phyloP scores from a whole-genome alignment of 768 basidiomycete genomes.

The Calocybe indica region DNA sequence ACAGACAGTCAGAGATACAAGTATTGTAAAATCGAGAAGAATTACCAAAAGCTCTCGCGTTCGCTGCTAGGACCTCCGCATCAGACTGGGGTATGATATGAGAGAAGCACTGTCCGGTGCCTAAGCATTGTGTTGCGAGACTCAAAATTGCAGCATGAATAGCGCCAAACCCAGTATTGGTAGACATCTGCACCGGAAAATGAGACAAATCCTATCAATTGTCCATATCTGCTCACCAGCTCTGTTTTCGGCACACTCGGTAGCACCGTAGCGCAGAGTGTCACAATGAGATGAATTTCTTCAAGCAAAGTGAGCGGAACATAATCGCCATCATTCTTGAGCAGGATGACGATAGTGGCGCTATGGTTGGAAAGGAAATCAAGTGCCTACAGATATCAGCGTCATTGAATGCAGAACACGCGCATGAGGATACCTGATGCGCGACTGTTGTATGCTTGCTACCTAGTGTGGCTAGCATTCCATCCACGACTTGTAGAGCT shows the following conservation, averaged over 20 bases:
- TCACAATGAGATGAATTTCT: slow-evolving; percentile 75
- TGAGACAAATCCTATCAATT: too few relatives aligned
- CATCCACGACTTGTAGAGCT: slow-evolving; percentile 74
- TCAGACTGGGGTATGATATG: slow-evolving; percentile 61
- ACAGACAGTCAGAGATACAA: neutral
- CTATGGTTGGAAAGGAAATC: slow-evolving; percentile 81
- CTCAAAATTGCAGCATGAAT: slow-evolving; percentile 76
- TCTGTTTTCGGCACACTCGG: slow-evolving; percentile 73
- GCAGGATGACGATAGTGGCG: slow-evolving; percentile 75
- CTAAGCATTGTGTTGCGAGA: slow-evolving; percentile 68
- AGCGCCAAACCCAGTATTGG: slow-evolving; percentile 76
- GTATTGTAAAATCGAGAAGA: neutral
- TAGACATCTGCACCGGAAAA: slow-evolving; percentile 35
- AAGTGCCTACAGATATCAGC: slow-evolving; percentile 43
- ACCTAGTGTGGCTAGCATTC: slow-evolving; percentile 74
- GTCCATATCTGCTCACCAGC: slow-evolving; percentile 44
- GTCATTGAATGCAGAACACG: neutral
- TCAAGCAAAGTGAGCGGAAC: slow-evolving; percentile 63
- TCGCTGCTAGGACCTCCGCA: slow-evolving; percentile 51
- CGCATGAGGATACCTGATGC: slow-evolving; percentile 48
- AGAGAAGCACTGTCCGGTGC: slow-evolving; percentile 50
- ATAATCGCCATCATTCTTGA: slow-evolving; percentile 67
- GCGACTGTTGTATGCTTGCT: slow-evolving; percentile 58
- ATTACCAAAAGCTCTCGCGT: slow-evolving; percentile 50
- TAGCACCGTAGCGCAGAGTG: slow-evolving; percentile 61